Conservation (phyloP, 2,329 filamentous ascomycete species). For the Myrmaecium sp. region DNA sequence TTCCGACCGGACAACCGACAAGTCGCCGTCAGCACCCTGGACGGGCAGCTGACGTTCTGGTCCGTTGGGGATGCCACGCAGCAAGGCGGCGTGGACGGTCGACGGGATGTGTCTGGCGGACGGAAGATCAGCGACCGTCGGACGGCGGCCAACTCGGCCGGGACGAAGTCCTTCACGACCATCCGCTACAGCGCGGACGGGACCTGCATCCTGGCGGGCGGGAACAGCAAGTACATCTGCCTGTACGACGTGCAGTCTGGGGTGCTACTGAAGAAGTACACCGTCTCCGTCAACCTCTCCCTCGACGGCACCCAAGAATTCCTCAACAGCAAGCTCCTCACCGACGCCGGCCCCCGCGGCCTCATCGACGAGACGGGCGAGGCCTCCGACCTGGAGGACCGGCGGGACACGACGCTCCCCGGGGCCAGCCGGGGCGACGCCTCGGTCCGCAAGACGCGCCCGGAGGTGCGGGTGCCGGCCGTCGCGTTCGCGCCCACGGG, state of each 20-base stretch:
- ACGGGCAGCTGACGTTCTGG: conserved; percentile 94
- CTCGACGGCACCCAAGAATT: conserved; percentile 94
- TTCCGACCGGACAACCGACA: conserved; percentile 84
- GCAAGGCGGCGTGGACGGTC: conserved; percentile 69
- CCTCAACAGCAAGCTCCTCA: conserved; percentile 79
- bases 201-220: conserved; percentile 72
- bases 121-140: conserved; percentile 75
- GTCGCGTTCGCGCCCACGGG: conserved; percentile 82
- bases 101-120: conserved; percentile 82
- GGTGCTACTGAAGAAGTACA: conserved; percentile 85
- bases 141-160: conserved; percentile 77
- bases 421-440: conserved; percentile 80
- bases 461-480: conserved; percentile 70
- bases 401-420: conserved; percentile 56
- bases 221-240: conserved; percentile 98
- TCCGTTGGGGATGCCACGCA: conserved; percentile 76
- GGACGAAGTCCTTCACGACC: conserved; percentile 77
- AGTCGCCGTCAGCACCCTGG: conserved; percentile 77
- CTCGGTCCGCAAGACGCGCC: conserved; percentile 55
- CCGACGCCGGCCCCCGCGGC: conserved; percentile 70
- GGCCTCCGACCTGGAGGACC: conserved; percentile 73
- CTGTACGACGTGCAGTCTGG: conserved; percentile 89
- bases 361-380: conserved; percentile 82
- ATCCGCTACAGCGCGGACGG: conserved; percentile 89
- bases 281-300: conserved; percentile 88